Percentiles rank a stretch among this genome's conserved stretches.
Conservation (phyloP, 305 asterid species). For the Solanum aculeatissimum region DNA sequence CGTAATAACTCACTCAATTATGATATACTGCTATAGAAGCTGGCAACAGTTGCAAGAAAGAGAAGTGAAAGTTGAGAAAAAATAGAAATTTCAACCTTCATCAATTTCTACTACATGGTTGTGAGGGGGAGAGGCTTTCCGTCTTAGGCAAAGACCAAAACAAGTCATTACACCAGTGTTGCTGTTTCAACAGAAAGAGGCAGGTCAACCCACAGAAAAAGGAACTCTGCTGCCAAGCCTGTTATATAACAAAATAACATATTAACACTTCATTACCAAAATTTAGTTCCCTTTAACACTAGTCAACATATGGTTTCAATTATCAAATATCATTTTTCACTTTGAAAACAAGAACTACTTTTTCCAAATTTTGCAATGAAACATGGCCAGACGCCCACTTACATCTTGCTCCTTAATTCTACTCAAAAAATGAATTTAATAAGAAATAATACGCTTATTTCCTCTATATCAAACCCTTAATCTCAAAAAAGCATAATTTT, state of each 20-base stretch:
- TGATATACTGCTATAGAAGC: not conserved
- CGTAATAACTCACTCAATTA: not conserved
- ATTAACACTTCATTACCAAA: not conserved
- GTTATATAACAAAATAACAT: not conserved
- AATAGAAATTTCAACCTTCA: slow-evolving; percentile 30
- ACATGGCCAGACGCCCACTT: not conserved
- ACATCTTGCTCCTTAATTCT: not conserved
- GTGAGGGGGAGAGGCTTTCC: slow-evolving; percentile 13
- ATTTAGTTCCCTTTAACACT: not conserved
- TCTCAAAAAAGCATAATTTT: not conserved
- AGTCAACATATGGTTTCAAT: not conserved
- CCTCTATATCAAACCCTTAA: not conserved
- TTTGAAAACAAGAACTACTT: not conserved
- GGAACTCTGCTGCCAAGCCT: not conserved
- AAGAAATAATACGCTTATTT: not conserved
- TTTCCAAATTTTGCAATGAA: not conserved
- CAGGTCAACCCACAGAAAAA: not conserved
- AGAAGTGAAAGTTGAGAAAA: not conserved
- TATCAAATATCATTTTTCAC: not conserved
- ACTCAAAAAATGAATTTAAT: not conserved
- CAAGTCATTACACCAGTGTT: slow-evolving; percentile 30
- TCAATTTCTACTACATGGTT: slow-evolving; percentile 21
- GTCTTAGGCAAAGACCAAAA: slow-evolving; percentile 34
- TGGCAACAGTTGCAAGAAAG: not conserved
- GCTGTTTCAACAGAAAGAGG: not conserved